Conservation (phyloP, 2,329 filamentous ascomycete species). For the Endothia cerciana region DNA sequence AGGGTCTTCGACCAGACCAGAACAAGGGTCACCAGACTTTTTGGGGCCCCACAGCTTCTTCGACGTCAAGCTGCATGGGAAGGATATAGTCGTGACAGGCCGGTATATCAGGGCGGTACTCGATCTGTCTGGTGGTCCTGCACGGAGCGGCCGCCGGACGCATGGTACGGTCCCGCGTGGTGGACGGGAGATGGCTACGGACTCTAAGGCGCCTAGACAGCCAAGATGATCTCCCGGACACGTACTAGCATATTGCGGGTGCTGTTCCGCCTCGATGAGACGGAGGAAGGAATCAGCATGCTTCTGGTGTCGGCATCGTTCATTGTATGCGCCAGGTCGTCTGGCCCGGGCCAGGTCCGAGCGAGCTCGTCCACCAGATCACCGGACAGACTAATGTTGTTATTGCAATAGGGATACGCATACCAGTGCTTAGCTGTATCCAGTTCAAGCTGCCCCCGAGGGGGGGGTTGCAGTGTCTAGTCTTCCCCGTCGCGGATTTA, state of each 20-base stretch:
- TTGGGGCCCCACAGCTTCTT: constrained; percentile 25
- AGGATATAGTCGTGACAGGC: neutral
- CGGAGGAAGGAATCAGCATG: too few species aligned
- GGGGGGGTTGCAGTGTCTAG: neutral
- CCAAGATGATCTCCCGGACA: too few species aligned
- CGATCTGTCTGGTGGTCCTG: neutral
- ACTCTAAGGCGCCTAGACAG: neutral
- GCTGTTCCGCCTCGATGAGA: too few species aligned
- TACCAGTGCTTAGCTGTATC: too few species aligned
- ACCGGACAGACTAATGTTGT: too few species aligned
- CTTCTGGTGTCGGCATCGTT: too few species aligned
- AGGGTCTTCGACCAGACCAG: neutral
- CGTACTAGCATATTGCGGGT: too few species aligned
- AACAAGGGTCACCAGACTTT: neutral
- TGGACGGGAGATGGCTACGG: neutral
- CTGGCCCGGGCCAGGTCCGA: too few species aligned
- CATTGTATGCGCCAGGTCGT: too few species aligned
- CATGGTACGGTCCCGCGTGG: neutral
- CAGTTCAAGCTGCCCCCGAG: neutral
- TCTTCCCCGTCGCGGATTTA: neutral
- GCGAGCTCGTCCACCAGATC: too few species aligned
- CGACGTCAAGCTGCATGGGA: constrained; percentile 27
- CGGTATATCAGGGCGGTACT: too few species aligned
- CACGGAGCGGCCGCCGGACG: neutral
- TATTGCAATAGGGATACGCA: too few species aligned